Evolutionary conservation across 1,139 yeast species (phyloP).

Genomic region (Suhomyces anneliseae): DNA sequence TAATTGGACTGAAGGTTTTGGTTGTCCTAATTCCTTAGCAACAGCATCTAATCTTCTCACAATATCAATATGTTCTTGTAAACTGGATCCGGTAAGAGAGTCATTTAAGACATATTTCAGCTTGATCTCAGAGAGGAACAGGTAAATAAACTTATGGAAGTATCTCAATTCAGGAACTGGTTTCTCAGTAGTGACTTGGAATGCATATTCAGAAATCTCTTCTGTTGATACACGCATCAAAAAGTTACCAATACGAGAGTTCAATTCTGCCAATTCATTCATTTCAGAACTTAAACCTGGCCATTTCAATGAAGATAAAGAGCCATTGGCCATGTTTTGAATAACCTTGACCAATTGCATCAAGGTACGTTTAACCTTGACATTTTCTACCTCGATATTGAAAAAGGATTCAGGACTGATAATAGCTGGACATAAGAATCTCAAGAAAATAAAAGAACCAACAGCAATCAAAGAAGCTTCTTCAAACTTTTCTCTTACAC

Average conservation of each 20-base stretch:
- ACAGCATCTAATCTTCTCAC: conserved; percentile 32
- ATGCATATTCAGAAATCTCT: conserved; percentile 27
- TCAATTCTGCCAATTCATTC: conserved; percentile 46
- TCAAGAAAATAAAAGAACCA: conserved; percentile 82
- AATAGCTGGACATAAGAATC: conserved; percentile 89
- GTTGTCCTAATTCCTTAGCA: conserved; percentile 37
- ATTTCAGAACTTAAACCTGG: conserved; percentile 47
- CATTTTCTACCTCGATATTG: conserved; percentile 46
- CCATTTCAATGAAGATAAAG: conserved; percentile 60
- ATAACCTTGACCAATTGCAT: conserved; percentile 82
- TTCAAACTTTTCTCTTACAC: conserved; percentile 67
- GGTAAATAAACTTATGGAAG: conserved; percentile 66
- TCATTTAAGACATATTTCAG: conserved; percentile 31
- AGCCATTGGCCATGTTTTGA: conserved; percentile 86
- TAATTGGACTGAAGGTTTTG: conserved; percentile 46
- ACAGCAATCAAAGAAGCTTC: conserved; percentile 71
- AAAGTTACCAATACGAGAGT: conserved; percentile 47
- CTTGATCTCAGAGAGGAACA: conserved; percentile 58
- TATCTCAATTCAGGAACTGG: conserved; percentile 53
- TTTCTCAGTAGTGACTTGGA: conserved; percentile 20
- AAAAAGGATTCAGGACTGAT: conserved; percentile 78
- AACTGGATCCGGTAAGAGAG: conserved; percentile 21
- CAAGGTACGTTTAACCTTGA: conserved; percentile 65
- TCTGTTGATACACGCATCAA: conserved; percentile 26
- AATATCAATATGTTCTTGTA: conserved; percentile 27